These are phyloP conservation scores for Phytophthora palmivora DNA, from an alignment of 352 stramenopile genomes.

Conservation along the genomic window DNA sequence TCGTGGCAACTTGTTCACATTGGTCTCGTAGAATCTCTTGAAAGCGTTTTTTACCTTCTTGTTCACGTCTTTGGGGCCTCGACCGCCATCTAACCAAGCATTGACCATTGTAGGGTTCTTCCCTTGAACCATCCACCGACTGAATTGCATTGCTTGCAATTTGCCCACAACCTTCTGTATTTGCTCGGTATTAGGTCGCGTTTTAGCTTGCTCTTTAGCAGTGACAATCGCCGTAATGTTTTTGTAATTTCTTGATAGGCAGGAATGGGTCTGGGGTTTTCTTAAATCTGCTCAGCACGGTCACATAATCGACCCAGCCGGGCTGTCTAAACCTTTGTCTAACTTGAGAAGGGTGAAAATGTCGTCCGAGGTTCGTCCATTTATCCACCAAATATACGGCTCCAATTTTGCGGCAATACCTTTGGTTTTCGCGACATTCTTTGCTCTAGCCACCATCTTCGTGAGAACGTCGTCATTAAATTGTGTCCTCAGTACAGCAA, in stretches of 20 bases:
- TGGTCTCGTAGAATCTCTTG: background rate
- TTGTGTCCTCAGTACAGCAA: background rate
- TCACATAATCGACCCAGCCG: conserved; percentile 4
- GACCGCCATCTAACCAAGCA: background rate
- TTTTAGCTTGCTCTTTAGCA: background rate
- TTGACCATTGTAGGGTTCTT: background rate
- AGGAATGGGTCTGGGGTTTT: background rate
- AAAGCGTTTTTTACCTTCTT: background rate
- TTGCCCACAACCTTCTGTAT: background rate
- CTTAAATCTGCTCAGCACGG: background rate
- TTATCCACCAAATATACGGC: background rate
- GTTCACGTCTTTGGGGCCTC: background rate
- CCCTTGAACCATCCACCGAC: background rate
- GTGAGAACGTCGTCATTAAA: background rate
- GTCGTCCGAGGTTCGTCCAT: no score
- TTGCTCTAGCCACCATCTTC: background rate
- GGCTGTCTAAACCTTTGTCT: conserved; percentile 2
- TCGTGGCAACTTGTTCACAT: no score
- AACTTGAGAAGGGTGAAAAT: conserved; percentile 6
- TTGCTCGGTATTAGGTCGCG: no score
- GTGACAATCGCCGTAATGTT: background rate
- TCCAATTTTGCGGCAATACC: background rate
- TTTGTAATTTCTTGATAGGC: background rate
- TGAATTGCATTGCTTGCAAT: background rate
- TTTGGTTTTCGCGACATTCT: background rate